Evolutionary conservation across 371 early-diverging fungal species (phyloP).

Genomic region (Syncephalastrum sp.): DNA sequence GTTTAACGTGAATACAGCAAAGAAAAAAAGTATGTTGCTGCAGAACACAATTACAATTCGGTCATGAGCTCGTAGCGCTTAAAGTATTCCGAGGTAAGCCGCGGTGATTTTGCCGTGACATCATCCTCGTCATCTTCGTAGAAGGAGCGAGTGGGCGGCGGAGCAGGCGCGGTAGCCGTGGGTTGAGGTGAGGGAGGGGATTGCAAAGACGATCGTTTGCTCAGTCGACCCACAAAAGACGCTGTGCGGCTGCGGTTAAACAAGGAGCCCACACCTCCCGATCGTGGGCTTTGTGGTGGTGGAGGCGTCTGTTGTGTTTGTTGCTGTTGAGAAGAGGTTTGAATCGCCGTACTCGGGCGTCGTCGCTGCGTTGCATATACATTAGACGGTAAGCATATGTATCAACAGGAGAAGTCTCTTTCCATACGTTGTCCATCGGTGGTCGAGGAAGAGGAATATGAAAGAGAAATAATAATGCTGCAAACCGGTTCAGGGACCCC

Average conservation of each 20-base stretch:
- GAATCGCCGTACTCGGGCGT: too few relatives aligned
- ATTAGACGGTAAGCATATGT: too few relatives aligned
- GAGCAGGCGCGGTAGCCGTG: not conserved
- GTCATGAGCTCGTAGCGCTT: constrained; percentile 21
- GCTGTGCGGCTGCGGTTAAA: constrained; percentile 3
- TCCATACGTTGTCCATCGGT: too few relatives aligned
- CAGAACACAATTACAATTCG: constrained; percentile 14
- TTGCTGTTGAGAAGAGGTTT: too few relatives aligned
- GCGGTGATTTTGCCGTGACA: constrained; percentile 10
- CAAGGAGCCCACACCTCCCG: constrained; percentile 40
- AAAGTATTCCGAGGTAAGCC: constrained; percentile 14
- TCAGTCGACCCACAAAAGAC: not conserved
- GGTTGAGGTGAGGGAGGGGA: constrained; percentile 1
- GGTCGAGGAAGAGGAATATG: too few relatives aligned
- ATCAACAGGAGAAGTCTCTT: too few relatives aligned
- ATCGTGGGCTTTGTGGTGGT: not conserved
- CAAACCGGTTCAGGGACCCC: too few relatives aligned
- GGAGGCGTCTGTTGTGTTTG: too few relatives aligned
- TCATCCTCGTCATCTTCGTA: constrained; percentile 12
- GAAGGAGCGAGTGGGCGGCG: not conserved
- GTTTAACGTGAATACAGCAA: not conserved
- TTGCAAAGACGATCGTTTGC: constrained; percentile 2
- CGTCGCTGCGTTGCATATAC: too few relatives aligned
- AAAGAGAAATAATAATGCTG: too few relatives aligned
- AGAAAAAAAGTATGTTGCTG: not conserved